These are phyloP conservation scores for Neoboletus brunneissimus DNA, from an alignment of 768 basidiomycete genomes.

Conservation along the genomic window DNA sequence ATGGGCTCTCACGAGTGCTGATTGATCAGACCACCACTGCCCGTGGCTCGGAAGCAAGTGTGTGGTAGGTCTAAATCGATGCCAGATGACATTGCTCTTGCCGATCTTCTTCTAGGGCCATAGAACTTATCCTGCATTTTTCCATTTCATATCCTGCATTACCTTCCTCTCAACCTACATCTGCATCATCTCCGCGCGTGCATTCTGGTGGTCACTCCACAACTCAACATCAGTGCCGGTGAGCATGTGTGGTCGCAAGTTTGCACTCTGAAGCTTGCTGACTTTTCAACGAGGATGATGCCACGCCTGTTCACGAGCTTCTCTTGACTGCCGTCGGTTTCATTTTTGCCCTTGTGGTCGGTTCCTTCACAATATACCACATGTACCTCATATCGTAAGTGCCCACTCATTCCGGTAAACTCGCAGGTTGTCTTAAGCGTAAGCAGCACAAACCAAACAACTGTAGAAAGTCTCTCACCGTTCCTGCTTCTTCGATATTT, in stretches of 20 bases:
- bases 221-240: conserved; percentile 59
- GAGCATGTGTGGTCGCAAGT: conserved; percentile 24
- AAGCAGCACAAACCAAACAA: conserved; percentile 81
- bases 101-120: conserved; percentile 52
- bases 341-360: conserved; percentile 62
- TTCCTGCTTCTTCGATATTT: conserved; percentile 71
- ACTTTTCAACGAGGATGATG: conserved; percentile 46
- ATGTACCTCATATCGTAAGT: conserved; percentile 72
- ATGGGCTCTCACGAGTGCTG: conserved; percentile 1
- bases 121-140: conserved; percentile 79
- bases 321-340: conserved; percentile 57
- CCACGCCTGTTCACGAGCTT: conserved; percentile 69
- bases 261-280: neutral
- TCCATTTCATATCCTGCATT: conserved; percentile 69
- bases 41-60: conserved; percentile 79
- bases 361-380: conserved; percentile 75
- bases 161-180: conserved; percentile 64
- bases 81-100: neutral
- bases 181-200: conserved; percentile 47
- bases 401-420: neutral
- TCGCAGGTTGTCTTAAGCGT: neutral
- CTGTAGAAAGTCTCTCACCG: conserved; percentile 71
- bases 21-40: conserved; percentile 73
- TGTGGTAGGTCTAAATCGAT: conserved; percentile 48
- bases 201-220: conserved; percentile 63